Evolutionary conservation across 2,329 filamentous ascomycete genomes (phyloP).

Genomic region (Alternaria sp.): DNA sequence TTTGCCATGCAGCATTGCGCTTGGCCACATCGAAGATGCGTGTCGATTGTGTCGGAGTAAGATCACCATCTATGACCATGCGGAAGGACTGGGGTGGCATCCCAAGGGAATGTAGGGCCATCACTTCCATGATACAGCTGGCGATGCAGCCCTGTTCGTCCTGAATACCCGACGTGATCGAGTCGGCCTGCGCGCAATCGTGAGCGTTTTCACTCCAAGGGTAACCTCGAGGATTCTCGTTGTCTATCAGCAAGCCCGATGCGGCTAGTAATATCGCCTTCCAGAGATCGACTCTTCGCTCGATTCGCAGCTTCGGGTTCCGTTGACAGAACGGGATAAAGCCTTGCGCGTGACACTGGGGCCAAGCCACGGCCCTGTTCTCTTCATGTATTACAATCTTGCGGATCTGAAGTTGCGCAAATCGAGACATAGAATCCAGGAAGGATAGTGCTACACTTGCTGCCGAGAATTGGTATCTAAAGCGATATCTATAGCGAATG

Average conservation of each 20-base stretch:
- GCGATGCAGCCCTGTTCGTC: background rate
- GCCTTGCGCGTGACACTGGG: conserved; percentile 14
- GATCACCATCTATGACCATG: conserved; percentile 15
- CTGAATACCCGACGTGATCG: background rate
- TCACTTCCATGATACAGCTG: conserved; percentile 16
- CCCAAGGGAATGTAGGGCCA: conserved; percentile 6
- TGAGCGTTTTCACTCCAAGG: no score
- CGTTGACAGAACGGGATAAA: conserved; percentile 14
- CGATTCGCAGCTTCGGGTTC: conserved; percentile 11
- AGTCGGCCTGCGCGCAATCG: background rate
- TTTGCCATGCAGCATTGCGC: conserved; percentile 3
- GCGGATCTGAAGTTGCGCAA: background rate
- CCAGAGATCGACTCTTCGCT: conserved; percentile 9
- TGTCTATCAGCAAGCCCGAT: background rate
- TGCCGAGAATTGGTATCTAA: background rate
- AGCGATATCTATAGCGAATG: background rate
- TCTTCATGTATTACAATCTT: background rate
- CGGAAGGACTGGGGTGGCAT: conserved; percentile 18
- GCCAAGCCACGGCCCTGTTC: background rate
- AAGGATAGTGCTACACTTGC: background rate
- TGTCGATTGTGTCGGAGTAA: background rate
- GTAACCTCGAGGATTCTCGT: no score
- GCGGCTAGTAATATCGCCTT: background rate
- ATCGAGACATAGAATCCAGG: background rate
- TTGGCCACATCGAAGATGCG: conserved; percentile 1